Evolutionary conservation across 768 basidiomycete species (phyloP).

Genomic region (Pholiota molesta): DNA sequence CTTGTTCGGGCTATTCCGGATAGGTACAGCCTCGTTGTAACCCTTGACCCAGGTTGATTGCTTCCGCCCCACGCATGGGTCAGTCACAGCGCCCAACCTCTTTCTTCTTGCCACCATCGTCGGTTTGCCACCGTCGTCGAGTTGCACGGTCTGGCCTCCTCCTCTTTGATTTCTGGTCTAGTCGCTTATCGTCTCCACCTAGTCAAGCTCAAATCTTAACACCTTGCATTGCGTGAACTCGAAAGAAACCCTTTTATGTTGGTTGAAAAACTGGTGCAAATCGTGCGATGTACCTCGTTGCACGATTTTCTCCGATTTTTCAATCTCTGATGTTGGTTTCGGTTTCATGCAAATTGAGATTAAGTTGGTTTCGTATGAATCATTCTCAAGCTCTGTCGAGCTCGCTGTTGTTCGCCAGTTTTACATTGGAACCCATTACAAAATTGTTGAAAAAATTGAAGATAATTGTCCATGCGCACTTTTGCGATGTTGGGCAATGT

Average conservation of each 20-base stretch:
- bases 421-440: constrained; percentile 9
- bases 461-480: constrained; percentile 1
- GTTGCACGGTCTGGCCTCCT: neutral
- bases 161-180: neutral
- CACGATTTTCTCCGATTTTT: constrained; percentile 20
- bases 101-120: constrained; percentile 11
- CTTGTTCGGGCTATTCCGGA: neutral
- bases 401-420: neutral
- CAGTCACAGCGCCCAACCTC: neutral
- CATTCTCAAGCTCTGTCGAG: neutral
- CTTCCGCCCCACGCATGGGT: neutral
- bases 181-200: neutral
- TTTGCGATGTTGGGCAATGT: neutral
- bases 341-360: neutral
- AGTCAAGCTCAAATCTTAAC: neutral
- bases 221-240: neutral
- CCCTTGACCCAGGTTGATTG: constrained; percentile 4
- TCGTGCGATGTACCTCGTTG: constrained; percentile 12
- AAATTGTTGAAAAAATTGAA: constrained; percentile 6
- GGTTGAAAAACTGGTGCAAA: constrained; percentile 17
- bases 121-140: neutral
- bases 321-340: neutral
- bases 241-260: neutral
- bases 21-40: constrained; percentile 9
- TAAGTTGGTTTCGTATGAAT: neutral